Evolutionary conservation across 805 yeast genomes (phyloP), one percentile per base, ranked within the genome.

Genomic region (Ogataea pignaliae): DNA sequence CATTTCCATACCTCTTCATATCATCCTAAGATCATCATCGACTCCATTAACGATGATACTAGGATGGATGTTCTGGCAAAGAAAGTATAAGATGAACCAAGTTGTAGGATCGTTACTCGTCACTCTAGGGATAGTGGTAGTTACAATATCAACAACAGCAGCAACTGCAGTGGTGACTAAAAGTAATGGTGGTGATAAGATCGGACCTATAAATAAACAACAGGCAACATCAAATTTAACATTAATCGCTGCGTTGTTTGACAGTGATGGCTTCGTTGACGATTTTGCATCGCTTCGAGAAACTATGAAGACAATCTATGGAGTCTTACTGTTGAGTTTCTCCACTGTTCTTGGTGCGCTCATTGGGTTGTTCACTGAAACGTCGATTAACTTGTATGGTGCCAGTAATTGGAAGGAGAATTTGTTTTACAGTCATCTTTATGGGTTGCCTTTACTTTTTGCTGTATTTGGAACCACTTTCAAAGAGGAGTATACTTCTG

Each of bases 1-100:
- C 32, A 68, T 85, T 26, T 74, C 84, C 3, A 74, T 85, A 16
- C 88, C 90, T 0, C 60, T 82, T 26, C 88, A 84, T 55, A 83
- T 83, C 21, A 74, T 83, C 8, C 69, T 83, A 51, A 60, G 89
- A 41, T 81, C 88, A 11, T 73, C 83, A 6, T 79, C 85, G 1
- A 76, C 86, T 0, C 76, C 80, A 7, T 61, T 81, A 14, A 78
- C 85, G 0, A 74, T 85, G 80, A 29, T 72, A 0, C 60, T 81
- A 3, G 88, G 90, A 3, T 63, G 59, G 51, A 39, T 71, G 6
- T 44, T 72, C 10, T 79, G 76, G 37, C 59, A 60, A 7, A 80
- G 72, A 55, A 56, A 55, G 29, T 83, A 81, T 55, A 59, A 68
- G 9, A 14, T 32, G 1, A 47, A 50, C 9, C 87, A 85, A 60